Evolutionary conservation across 2,329 filamentous ascomycete genomes (phyloP), one percentile per base, ranked within the genome.

Genomic region (Pezicula carpinea): DNA sequence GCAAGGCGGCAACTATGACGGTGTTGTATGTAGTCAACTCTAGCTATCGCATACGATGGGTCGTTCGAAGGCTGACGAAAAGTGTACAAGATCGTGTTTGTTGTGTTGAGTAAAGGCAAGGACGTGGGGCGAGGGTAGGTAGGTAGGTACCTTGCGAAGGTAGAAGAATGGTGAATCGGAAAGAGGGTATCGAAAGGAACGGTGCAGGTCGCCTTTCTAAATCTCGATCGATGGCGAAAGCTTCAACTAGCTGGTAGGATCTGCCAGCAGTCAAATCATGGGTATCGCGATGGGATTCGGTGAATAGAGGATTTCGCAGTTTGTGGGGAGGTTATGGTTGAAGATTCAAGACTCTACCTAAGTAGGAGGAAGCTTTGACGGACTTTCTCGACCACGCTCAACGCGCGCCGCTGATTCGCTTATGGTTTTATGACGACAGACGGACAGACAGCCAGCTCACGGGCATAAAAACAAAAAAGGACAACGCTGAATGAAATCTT

Each of bases 151-250:
- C n/a, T n/a, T n/a, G n/a, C n/a, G n/a, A 32, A 40, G 40, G 48
- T 31, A 29, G 26, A 29, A 29, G 26, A n/a, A n/a, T n/a, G 31
- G 33, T 41, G 49, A 48, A 50, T 58, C 55, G 54, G 56, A 58
- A 56, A 56, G 53, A 50, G n/a, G n/a, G 54, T 58, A 46, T 53
- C 43, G 53, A 57, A 58, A 54, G 59, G 54, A 57, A 60, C 61
- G 60, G 62, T 65, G 63, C 62, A 65, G 63, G 60, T 42, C 62
- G 61, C 59, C 55, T 54, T 53, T 60, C 57, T 46, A 46, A n/a
- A 52, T 52, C 54, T 59, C 51, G 47, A 48, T 55, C 53, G 52
- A 53, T 53, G 34, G 17, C 34, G 47, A 47, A 36, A 46, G 39
- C 34, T 52, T 42, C 23, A 34, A 31, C 33, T 39, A 52, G 53